phyloP scores from a whole-genome alignment of 345 rosid genomes.

The Brassica nigra region DNA sequence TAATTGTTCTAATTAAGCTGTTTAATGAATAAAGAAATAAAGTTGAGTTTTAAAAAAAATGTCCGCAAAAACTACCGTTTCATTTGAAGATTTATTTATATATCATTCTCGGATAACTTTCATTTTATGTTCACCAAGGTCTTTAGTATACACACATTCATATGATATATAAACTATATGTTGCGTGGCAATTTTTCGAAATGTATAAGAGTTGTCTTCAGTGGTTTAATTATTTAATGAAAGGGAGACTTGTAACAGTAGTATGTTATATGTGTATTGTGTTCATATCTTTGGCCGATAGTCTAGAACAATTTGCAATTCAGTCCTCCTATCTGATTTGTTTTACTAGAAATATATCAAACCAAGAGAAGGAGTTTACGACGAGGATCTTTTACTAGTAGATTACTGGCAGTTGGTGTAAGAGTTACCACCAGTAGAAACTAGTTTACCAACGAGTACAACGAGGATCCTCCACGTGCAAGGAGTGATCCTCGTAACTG shows the following conservation, averaged over 20 bases:
- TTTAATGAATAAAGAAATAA: too few relatives aligned
- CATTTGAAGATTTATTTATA: not conserved
- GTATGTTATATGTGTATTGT: not conserved
- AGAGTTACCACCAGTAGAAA: conserved; percentile 33
- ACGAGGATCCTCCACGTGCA: conserved; percentile 22
- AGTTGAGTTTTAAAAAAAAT: too few relatives aligned
- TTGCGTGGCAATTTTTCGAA: not conserved
- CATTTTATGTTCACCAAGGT: not conserved
- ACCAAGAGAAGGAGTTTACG: not conserved
- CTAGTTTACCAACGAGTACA: conserved; percentile 5
- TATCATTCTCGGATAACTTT: not conserved
- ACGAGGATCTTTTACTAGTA: not conserved
- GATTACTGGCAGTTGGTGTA: not conserved
- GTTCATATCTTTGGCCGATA: not conserved
- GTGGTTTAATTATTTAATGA: not conserved
- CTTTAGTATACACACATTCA: not conserved
- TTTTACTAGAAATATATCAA: not conserved
- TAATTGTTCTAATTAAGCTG: too few relatives aligned
- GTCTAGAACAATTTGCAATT: not conserved
- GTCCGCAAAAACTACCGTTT: not conserved
- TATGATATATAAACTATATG: not conserved
- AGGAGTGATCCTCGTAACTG: conserved; percentile 26
- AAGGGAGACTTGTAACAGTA: not conserved
- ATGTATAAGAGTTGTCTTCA: not conserved
- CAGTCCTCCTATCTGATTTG: not conserved